Evolutionary conservation across 768 basidiomycete genomes (phyloP), one percentile per base, ranked within the genome.

Genomic region (Lepiota venenata): DNA sequence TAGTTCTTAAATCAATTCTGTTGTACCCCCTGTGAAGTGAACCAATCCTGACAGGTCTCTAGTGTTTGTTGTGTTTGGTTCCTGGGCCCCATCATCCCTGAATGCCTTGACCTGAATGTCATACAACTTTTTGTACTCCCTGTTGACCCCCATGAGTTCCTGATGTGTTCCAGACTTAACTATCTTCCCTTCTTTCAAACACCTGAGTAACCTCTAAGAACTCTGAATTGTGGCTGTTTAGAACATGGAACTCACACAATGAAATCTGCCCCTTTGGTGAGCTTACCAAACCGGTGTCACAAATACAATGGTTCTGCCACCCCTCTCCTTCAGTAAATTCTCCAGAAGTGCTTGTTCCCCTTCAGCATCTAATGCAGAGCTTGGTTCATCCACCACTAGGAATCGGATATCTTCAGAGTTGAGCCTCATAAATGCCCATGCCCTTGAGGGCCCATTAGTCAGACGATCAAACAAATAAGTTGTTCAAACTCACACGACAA

Each of bases 281-380:
- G 66, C 50, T 77, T 72, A 1, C 75, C 74, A 55, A 82, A 81
- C 2, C 79, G 71, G 84, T 0, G 79, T 80, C 6, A 83, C 79
- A 40, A 82, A 73, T 11, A 86, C 66, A 65, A 80, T 71, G 1
- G 82, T 85, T 64, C 77, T 82, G 1, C 77, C 80, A 11, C 66
- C 60, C 4, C 76, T 70, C 21, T 62, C 58, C n/a, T n/a, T n/a
- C n/a, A n/a, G n/a, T n/a, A n/a, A n/a, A n/a, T n/a, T n/a, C n/a
- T n/a, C n/a, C n/a, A n/a, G n/a, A n/a, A n/a, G n/a, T n/a, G n/a
- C n/a, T n/a, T n/a, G n/a, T n/a, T n/a, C n/a, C n/a, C n/a, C n/a
- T n/a, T n/a, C n/a, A n/a, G n/a, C n/a, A n/a, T n/a, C n/a, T n/a
- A n/a, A n/a, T n/a, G n/a, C n/a, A n/a, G n/a, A n/a, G n/a, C n/a